A percentile compares a stretch with the other conserved stretches of the same genome.
Evolutionary conservation across 371 early-diverging fungal species (phyloP).

Genomic region (Coemansia sp.): DNA sequence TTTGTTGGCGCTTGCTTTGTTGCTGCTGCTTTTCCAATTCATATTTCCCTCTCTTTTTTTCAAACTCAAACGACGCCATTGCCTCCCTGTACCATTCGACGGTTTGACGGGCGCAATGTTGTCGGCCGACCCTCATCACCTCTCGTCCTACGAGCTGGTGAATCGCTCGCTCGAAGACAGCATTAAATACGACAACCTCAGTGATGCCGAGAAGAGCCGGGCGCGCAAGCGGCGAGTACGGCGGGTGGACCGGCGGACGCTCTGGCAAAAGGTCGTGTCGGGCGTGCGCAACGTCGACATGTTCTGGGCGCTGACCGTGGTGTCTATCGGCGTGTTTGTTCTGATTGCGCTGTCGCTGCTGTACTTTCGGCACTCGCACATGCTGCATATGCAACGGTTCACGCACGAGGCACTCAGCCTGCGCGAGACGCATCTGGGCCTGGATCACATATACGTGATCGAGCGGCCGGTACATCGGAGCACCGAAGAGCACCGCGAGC

Average conservation of each 20-base stretch:
- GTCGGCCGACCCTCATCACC: constrained; percentile 16
- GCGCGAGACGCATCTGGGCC: constrained; percentile 23
- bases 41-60: not conserved
- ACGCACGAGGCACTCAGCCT: constrained; percentile 33
- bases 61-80: not conserved
- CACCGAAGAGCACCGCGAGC: constrained; percentile 8
- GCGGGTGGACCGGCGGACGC: constrained; percentile 20
- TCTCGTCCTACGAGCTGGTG: constrained; percentile 45
- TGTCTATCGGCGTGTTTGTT: constrained; percentile 29
- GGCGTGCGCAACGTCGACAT: constrained; percentile 29
- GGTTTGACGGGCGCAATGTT: too few species aligned
- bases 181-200: constrained; percentile 46
- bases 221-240: constrained; percentile 41
- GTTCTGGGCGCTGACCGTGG: constrained; percentile 44
- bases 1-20: not conserved
- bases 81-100: too few species aligned
- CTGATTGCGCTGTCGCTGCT: constrained; percentile 38
- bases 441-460: constrained; percentile 40
- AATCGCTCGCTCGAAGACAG: constrained; percentile 32
- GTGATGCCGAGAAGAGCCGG: constrained; percentile 47
- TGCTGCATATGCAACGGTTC: constrained; percentile 39
- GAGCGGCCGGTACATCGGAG: constrained; percentile 33
- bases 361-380: constrained; percentile 39
- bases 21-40: not conserved
- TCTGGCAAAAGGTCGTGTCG: constrained; percentile 17